phyloP scores from a whole-genome alignment of 1,284 basidiomycete genomes.

The Mrakiaceae sp. region DNA sequence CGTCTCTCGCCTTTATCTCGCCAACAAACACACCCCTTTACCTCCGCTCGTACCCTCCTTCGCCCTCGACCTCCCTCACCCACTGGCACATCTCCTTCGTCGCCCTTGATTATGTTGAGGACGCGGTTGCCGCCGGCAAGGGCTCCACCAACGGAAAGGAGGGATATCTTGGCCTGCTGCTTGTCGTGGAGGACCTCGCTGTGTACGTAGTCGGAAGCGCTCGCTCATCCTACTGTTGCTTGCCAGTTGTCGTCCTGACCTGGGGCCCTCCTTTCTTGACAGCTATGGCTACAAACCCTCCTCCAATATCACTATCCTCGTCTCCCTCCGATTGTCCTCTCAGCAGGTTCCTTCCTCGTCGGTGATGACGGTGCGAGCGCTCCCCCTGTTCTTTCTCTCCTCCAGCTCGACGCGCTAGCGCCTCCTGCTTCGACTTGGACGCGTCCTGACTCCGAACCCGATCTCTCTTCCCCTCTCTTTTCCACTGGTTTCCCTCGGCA shows the following conservation, averaged over 20 bases:
- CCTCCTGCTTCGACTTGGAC: background rate
- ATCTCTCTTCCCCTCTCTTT: too few relatives aligned
- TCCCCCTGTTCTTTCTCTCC: background rate
- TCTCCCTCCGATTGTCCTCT: conserved; percentile 6
- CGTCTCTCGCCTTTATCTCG: conserved; percentile 9
- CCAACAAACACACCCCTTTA: conserved; percentile 10
- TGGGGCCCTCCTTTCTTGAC: background rate
- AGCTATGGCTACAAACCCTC: conserved; percentile 17
- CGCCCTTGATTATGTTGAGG: conserved; percentile 14
- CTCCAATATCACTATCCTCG: conserved; percentile 17
- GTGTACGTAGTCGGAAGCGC: conserved; percentile 3
- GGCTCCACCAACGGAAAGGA: conserved; percentile 4
- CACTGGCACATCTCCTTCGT: conserved; percentile 11
- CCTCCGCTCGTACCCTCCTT: conserved; percentile 9
- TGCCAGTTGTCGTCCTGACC: background rate
- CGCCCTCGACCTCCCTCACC: background rate
- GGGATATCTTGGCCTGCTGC: conserved; percentile 12
- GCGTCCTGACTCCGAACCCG: background rate
- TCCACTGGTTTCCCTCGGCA: background rate
- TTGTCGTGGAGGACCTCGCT: conserved; percentile 13
- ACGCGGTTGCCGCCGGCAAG: background rate
- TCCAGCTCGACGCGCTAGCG: background rate
- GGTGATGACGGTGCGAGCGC: too few relatives aligned
- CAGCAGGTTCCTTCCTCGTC: background rate
- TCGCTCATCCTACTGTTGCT: background rate